Base-by-base conservation (phyloP, 352 stramenopile species). In the Elongisporangium anandrum region DNA sequence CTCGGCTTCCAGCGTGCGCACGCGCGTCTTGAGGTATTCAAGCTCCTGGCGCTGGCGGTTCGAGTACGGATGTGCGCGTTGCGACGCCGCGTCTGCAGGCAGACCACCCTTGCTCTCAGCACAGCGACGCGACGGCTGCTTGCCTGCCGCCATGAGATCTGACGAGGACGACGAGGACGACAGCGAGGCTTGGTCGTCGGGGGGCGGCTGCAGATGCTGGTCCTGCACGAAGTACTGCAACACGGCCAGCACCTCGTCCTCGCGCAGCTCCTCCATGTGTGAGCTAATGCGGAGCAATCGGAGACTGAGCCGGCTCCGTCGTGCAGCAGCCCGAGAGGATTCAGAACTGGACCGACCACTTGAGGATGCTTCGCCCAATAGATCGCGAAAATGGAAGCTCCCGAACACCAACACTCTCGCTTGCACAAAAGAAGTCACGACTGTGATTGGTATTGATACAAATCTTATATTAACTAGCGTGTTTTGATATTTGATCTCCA, bases 21-120 rank as follows among this genome's bases (percentile, higher is more conserved):
- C 63, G 20, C 72, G 72, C 55, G 22, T 15, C 52, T 70, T 77
- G 24, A 80, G 59, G 50, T 77, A 80, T 49, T 67, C 60, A 38
- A 80, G 61, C 61, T 80, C 72, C 29, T 73, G 65, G 26, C 69
- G 29, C 29, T 41, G 29, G 29, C 29, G 29, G 29, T 41, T 41
- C 29, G 29, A 41, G 29, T 41, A 41, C 29, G 29, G 29, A 15
- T 41, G 29, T 8, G 9, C 12, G 56, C 55, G 16, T 47, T 51
- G 2, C 51, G 49, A 10, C 57, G 50, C 2, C 39, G 7, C 15
- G 15, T 21, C 24, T 50, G 57, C 20, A 54, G 52, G 39, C 34
- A 29, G 56, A 3, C 53, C 52, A 4, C 20, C 54, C 26, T 63
- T n/a, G n/a, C n/a, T 55, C 16, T 59, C 50, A 38, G n/a, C 12